Conservation (phyloP, 148 eudicot genomes). For the Nepenthes gracilis region DNA sequence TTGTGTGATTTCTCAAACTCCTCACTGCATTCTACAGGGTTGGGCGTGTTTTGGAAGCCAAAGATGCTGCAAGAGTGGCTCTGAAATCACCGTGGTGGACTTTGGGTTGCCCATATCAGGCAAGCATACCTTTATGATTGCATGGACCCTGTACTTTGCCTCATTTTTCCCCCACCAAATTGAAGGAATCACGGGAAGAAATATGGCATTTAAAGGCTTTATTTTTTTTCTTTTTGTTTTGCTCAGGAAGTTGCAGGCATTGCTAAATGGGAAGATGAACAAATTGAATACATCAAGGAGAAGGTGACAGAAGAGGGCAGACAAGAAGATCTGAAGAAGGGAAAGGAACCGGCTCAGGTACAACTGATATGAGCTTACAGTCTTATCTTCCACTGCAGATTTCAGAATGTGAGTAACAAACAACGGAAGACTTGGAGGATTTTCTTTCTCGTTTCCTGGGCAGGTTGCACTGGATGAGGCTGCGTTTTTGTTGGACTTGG, state of each 20-base stretch:
- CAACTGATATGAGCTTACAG: not conserved
- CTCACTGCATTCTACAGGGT: conserved; percentile 30
- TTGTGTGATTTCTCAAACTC: not conserved
- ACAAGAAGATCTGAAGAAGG: conserved; percentile 68
- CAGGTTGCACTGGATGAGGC: conserved; percentile 94
- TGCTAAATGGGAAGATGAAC: conserved; percentile 96
- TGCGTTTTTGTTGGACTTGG: conserved; percentile 88
- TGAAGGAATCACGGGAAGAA: not conserved
- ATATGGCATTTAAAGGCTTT: not conserved
- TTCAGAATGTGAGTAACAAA: not conserved
- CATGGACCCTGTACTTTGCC: not conserved
- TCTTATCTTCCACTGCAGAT: not conserved
- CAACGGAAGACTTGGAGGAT: not conserved
- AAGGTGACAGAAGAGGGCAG: conserved; percentile 77
- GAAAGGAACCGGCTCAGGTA: conserved; percentile 90
- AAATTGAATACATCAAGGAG: conserved; percentile 69
- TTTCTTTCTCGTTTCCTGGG: not conserved
- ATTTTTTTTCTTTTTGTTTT: not conserved
- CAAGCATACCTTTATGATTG: conserved; percentile 26
- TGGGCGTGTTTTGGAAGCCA: conserved; percentile 72
- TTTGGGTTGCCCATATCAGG: conserved; percentile 85
- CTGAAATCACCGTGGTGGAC: conserved; percentile 99
- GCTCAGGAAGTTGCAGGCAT: conserved; percentile 75
- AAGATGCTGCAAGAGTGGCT: conserved; percentile 86
- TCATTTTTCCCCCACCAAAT: not conserved